phyloP scores from a whole-genome alignment of 2,329 filamentous ascomycete species.

The Pseudopithomyces chartarum region DNA sequence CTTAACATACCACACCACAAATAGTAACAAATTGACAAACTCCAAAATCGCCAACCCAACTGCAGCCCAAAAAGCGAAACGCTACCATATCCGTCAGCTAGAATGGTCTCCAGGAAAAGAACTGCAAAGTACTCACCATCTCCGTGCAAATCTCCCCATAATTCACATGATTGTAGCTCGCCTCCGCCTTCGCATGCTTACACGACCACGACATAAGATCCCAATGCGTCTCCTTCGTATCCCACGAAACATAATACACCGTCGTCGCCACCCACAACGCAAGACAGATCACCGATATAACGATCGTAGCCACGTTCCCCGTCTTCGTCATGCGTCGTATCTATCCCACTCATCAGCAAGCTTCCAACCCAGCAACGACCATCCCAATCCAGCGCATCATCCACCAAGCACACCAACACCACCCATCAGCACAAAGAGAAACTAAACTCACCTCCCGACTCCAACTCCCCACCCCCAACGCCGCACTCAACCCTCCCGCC shows the following conservation, averaged over 20 bases:
- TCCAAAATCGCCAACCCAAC: conserved; percentile 19
- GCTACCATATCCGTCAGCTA: no score
- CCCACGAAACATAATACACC: conserved; percentile 26
- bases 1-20: conserved; percentile 20
- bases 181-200: conserved; percentile 13
- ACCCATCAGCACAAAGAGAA: no score
- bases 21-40: conserved; percentile 19
- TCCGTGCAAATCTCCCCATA: conserved; percentile 20
- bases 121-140: conserved; percentile 19
- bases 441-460: conserved; percentile 17
- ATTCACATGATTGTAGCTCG: conserved; percentile 19
- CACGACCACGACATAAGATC: conserved; percentile 28
- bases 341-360: conserved; percentile 2
- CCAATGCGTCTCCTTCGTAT: conserved; percentile 24
- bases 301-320: conserved; percentile 22
- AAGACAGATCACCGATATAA: conserved; percentile 19
- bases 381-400: neutral
- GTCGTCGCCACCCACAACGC: conserved; percentile 21
- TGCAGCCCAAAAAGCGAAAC: neutral
- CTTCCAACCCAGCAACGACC: neutral
- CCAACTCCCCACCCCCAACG: conserved; percentile 22
- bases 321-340: conserved; percentile 24
- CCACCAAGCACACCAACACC: no score
- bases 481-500: conserved; percentile 17
- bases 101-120: no score